Base-by-base conservation (phyloP, 176 grass and related monocot genomes). In the Miscanthus lutarioriparius region DNA sequence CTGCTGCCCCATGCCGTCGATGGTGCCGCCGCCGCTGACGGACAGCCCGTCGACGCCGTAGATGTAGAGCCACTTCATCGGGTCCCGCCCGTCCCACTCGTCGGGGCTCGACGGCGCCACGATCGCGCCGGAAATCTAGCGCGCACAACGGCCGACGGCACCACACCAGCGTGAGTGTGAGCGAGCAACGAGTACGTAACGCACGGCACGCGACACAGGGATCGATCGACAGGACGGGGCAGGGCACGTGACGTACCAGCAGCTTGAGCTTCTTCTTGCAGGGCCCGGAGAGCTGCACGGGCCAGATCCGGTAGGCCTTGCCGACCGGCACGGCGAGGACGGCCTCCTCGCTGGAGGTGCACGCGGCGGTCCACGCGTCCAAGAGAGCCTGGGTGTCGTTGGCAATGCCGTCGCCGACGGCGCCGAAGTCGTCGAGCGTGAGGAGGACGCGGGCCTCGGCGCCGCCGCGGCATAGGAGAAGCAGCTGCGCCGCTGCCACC, bases 341-440 rank as follows among this genome's bases (percentile, higher is more conserved):
- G 75, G 91, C 61, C 19, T 56, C 63, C 68, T 64, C 37, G 64
- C 33, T 32, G 6, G 89, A 94, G 23, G 5, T 30, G 64, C 95
- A 98, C 56, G 90, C 82, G 1, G 76, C 85, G 35, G 65, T 27
- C 92, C 95, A 98, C 51, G 95, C 91, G 58, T 82, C 68, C 85
- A 91, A 7, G 22, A 98, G 91, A 0, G 95, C 95, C 92, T 82
- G 76, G 16, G 87, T 91, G 84, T 91, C 92, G 77, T 94, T 91
- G 67, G 84, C 78, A 74, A 79, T 56, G 81, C 92, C 92, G 76
- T 91, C 84, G 49, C 92, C 92, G 68, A 87, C 87, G 69, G 6
- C 92, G 79, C 89, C 92, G 68, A 91, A 94, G 43, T 91, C 89
- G 79, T 91, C 81, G 26, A 91, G 66, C 22, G 86, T 85, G 37